phyloP scores from a whole-genome alignment of 495 filamentous ascomycete species.

The Cercophora sp. region DNA sequence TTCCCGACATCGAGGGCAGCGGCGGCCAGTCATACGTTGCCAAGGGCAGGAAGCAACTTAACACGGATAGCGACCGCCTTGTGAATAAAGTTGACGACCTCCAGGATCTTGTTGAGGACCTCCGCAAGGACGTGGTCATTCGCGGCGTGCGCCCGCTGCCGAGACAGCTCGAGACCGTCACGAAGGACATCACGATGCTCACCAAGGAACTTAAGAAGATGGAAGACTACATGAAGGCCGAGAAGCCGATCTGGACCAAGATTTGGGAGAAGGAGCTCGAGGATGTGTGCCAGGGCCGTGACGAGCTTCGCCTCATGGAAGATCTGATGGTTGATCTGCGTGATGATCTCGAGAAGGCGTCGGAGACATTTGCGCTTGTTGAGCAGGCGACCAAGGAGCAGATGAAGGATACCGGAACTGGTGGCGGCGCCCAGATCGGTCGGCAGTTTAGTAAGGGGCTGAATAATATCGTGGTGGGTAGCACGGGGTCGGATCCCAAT shows the following conservation, averaged over 20 bases:
- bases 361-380: slow-evolving; percentile 86
- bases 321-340: slow-evolving; percentile 87
- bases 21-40: slow-evolving; percentile 79
- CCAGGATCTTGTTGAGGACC: slow-evolving; percentile 91
- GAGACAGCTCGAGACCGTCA: slow-evolving; percentile 81
- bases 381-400: slow-evolving; percentile 97
- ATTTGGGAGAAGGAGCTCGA: slow-evolving; percentile 97
- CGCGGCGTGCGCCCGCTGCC: slow-evolving; percentile 90
- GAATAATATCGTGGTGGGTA: slow-evolving; percentile 43
- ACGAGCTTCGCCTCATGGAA: slow-evolving; percentile 90
- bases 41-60: slow-evolving; percentile 77
- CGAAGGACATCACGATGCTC: slow-evolving; percentile 77
- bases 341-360: slow-evolving; percentile 91
- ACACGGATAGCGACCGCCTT: slow-evolving; percentile 75
- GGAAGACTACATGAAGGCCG: slow-evolving; percentile 81
- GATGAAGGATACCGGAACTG: slow-evolving; percentile 61
- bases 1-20: slow-evolving; percentile 62
- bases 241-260: slow-evolving; percentile 96
- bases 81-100: slow-evolving; percentile 91
- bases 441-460: slow-evolving; percentile 56
- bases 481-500: slow-evolving; percentile 64
- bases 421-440: slow-evolving; percentile 25
- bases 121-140: slow-evolving; percentile 92
- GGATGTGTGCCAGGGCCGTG: slow-evolving; percentile 89
- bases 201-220: slow-evolving; percentile 90